Percentiles rank a stretch among this genome's conserved stretches.
phyloP scores from a whole-genome alignment of 108 stramenopile species.

The Thalassiosira profunda region DNA sequence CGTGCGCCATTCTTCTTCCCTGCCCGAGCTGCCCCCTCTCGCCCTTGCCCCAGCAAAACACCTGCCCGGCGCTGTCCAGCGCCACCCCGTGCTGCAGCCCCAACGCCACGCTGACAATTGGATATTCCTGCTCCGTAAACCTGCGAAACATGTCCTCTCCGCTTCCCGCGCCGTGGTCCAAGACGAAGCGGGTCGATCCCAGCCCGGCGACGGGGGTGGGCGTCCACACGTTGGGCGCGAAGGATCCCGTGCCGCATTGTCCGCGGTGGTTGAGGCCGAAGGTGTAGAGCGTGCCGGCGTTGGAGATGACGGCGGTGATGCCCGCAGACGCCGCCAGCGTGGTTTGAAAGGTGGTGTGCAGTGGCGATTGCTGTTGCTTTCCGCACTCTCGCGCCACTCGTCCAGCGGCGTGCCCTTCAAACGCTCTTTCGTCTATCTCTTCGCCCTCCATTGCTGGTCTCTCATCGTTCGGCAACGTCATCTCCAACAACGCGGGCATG shows the following conservation, averaged over 20 bases:
- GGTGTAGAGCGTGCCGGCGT: conserved; percentile 58
- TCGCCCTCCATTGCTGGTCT: conserved; percentile 37
- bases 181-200: conserved; percentile 28
- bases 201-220: conserved; percentile 63
- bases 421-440: background rate
- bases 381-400: background rate
- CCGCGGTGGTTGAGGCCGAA: conserved; percentile 86
- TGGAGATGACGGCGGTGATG: conserved; percentile 71
- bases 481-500: conserved; percentile 20
- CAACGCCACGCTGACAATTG: conserved; percentile 74
- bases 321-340: conserved; percentile 69
- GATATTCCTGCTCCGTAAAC: conserved; percentile 53
- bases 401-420: conserved; percentile 5
- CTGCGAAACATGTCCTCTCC: conserved; percentile 32
- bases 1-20: conserved; percentile 64
- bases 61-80: conserved; percentile 67
- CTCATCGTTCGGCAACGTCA: conserved; percentile 27
- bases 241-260: conserved; percentile 78
- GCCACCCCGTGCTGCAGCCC: conserved; percentile 93
- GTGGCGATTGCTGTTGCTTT: background rate
- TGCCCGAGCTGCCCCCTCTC: conserved; percentile 87
- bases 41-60: conserved; percentile 92
- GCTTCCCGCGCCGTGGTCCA: conserved; percentile 26
- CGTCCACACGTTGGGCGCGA: conserved; percentile 75
- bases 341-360: conserved; percentile 31